These are phyloP conservation scores for Biancaea sappan DNA, from an alignment of 306 rosid genomes.

Conservation along the genomic window DNA sequence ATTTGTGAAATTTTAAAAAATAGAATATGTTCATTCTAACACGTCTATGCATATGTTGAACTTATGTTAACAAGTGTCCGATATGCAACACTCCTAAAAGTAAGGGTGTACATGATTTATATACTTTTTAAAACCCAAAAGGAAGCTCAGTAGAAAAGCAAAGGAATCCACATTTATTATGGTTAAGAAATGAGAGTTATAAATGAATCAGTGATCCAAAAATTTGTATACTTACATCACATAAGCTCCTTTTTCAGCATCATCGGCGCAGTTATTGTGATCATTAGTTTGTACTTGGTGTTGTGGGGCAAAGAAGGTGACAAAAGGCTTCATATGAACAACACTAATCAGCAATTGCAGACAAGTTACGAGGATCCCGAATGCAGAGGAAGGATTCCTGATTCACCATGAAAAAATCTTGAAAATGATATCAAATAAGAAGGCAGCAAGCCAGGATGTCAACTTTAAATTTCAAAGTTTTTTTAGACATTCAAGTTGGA, in stretches of 20 bases:
- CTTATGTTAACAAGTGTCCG: too few relatives aligned
- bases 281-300: conserved; percentile 67
- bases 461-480: too few relatives aligned
- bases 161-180: too few relatives aligned
- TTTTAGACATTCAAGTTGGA: too few relatives aligned
- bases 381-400: background rate
- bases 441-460: background rate
- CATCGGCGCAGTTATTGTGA: conserved; percentile 65
- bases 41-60: too few relatives aligned
- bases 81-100: too few relatives aligned
- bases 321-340: conserved; percentile 40
- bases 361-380: conserved; percentile 30
- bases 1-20: too few relatives aligned
- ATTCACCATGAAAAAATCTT: background rate
- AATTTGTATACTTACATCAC: background rate
- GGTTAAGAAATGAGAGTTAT: conserved; percentile 11
- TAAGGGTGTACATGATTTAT: too few relatives aligned
- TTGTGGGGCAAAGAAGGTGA: conserved; percentile 85
- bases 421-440: background rate
- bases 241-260: conserved; percentile 54
- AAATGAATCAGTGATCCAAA: background rate
- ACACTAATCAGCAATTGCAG: conserved; percentile 37
- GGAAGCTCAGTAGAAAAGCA: too few relatives aligned
- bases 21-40: too few relatives aligned
- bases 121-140: too few relatives aligned